A percentile compares a stretch with the other conserved stretches of the same genome.
Conservation (phyloP, 2,329 filamentous ascomycete genomes). For the Aspergillus phoenicis region DNA sequence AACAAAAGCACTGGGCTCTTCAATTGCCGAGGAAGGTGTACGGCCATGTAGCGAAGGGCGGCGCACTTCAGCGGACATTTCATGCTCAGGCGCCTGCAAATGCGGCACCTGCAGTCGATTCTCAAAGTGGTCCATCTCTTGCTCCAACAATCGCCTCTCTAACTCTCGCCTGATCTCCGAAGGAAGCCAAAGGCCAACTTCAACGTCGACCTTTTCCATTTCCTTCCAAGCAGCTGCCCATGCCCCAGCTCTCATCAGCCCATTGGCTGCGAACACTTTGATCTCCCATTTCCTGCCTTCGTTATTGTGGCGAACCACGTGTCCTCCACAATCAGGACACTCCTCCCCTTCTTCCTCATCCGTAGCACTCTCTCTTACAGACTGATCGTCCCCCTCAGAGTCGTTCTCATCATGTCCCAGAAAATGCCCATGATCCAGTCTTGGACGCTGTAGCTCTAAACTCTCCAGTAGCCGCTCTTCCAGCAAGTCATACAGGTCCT, state of each 20-base stretch:
- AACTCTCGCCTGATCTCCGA: constrained; percentile 55
- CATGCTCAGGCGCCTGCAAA: constrained; percentile 19
- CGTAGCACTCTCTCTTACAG: constrained; percentile 38
- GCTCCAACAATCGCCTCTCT: constrained; percentile 48
- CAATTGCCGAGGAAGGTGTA: background rate
- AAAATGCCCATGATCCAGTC: constrained; percentile 63
- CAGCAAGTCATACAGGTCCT: constrained; percentile 63
- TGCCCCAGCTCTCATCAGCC: constrained; percentile 85
- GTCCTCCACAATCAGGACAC: constrained; percentile 55
- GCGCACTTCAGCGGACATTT: constrained; percentile 16
- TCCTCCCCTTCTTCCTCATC: constrained; percentile 44
- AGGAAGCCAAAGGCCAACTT: constrained; percentile 72
- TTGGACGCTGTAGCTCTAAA: constrained; percentile 57
- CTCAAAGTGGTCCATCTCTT: constrained; percentile 36
- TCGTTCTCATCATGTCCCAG: constrained; percentile 40
- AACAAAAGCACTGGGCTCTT: constrained; percentile 2
- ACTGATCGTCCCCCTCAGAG: constrained; percentile 28
- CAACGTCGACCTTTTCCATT: constrained; percentile 98
- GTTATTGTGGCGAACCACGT: constrained; percentile 50
- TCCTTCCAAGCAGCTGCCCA: constrained; percentile 95
- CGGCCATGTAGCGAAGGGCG: background rate
- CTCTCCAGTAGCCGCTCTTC: constrained; percentile 65
- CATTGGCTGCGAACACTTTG: constrained; percentile 93
- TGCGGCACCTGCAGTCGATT: constrained; percentile 18
- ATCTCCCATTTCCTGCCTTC: constrained; percentile 62